These are phyloP conservation scores for Corniculantispora saksenae DNA, from an alignment of 2,329 filamentous ascomycete species.

Conservation along the genomic window DNA sequence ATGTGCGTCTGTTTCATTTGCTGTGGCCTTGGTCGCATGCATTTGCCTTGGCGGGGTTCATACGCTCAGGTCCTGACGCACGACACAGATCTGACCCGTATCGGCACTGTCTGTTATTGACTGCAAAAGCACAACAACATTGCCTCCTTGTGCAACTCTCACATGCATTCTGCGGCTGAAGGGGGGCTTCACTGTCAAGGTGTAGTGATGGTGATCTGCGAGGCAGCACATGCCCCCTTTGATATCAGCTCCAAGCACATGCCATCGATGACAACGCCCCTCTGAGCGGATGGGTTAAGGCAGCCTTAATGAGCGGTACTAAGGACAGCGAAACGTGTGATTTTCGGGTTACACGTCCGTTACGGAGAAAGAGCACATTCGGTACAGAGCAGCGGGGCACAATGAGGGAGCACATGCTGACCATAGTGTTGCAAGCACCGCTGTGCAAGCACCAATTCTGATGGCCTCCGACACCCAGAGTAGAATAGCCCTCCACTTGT, in stretches of 20 bases:
- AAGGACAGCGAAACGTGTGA: neutral
- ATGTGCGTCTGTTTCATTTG: too few relatives aligned
- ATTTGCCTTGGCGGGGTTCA: neutral
- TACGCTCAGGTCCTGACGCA: neutral
- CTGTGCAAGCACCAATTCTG: neutral
- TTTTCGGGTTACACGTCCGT: neutral
- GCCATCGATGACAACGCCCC: neutral
- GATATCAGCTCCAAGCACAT: neutral
- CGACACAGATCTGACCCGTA: neutral
- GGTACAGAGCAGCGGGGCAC: neutral
- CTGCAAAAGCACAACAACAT: neutral
- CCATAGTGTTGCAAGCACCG: neutral
- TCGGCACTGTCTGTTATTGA: neutral
- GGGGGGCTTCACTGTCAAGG: neutral
- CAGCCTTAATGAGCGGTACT: neutral
- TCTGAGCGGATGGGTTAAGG: neutral
- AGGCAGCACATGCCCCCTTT: neutral
- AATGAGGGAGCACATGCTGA: neutral
- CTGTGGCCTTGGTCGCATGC: too few relatives aligned
- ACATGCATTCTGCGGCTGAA: constrained; percentile 7
- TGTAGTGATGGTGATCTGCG: neutral
- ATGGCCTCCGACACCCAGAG: neutral
- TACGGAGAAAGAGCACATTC: neutral
- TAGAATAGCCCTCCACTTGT: neutral
- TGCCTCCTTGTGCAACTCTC: neutral